Base-by-base conservation (phyloP, 2,329 filamentous ascomycete species). In the Periconia digitata region DNA sequence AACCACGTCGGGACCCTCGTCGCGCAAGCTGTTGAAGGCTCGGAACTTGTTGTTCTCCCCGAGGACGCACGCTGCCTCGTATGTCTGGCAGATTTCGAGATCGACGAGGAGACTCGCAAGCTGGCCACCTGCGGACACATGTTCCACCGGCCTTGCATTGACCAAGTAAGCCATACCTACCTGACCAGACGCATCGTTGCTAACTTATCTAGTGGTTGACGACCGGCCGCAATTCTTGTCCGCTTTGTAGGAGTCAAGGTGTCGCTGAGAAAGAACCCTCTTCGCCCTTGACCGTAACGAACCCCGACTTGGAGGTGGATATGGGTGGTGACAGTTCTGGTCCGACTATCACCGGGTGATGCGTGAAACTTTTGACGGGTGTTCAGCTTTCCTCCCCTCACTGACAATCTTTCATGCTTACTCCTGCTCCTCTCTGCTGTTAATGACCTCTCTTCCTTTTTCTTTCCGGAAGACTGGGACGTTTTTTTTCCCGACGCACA, bases 91-190 rank as follows among this genome's bases (percentile, higher is more conserved):
- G 84, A 87, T 57, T 87, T 86, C 62, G 82, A 85, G 64, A 74
- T 72, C 12, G 76, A 78, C 8, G 85, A 87, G 53, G 79, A 85
- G 58, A 78, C 82, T 20, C 75, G 85, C 50, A 79, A 80, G 62
- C 72, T 88, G 49, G 72, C 76, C 49, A 84, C 83, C 64, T 88
- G 85, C 72, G 79, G 79, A 40, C 85, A 88, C 66, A 63, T 86
- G 49, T 88, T 85, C 69, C 85, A 88, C 69, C 79, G 78, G 55
- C 80, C 85, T 57, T 88, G 85, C 67, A 87, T 88, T 66, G 85
- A 87, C 65, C 81, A 86, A 77, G 84, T 85, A 74, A 60, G 77
- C 63, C 34, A 7, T 21, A n/a, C 6, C 18, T 16, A 3, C n/a
- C n/a, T n/a, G n/a, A n/a, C n/a, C n/a, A 13, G n/a, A 36, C 13